Conservation (phyloP, 805 yeast genomes). For the Grigorovia yakushimaensis region DNA sequence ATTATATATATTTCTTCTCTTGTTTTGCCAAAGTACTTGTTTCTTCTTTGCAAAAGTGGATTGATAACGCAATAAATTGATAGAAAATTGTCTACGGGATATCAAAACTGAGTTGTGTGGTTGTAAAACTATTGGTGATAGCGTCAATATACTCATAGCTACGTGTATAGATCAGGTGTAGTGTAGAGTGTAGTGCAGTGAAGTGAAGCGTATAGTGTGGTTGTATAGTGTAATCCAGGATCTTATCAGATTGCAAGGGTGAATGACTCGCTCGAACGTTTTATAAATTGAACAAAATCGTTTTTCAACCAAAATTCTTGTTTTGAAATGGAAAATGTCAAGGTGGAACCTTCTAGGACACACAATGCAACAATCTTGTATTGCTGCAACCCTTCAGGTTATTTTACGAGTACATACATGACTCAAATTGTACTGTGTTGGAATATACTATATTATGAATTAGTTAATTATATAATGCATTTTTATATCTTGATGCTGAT, state of each 20-base stretch:
- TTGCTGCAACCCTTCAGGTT: background rate
- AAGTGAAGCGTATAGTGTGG: background rate
- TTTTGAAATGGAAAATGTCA: background rate
- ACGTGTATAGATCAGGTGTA: background rate
- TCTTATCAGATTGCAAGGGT: background rate
- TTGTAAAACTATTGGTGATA: background rate
- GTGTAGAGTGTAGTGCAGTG: background rate
- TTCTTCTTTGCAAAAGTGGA: constrained; percentile 2
- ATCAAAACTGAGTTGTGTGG: background rate
- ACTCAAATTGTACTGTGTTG: background rate
- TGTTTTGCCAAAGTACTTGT: background rate
- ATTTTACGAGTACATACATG: no score
- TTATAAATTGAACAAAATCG: no score
- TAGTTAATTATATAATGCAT: background rate
- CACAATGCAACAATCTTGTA: background rate
- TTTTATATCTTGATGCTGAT: constrained; percentile 21
- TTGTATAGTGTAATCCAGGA: no score
- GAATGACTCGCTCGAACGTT: background rate
- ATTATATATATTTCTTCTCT: background rate
- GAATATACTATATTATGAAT: background rate
- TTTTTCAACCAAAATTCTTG: background rate
- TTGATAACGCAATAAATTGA: constrained; percentile 3
- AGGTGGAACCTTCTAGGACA: background rate
- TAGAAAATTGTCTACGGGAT: background rate
- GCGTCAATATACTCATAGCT: background rate